A percentile compares a stretch with the other conserved stretches of the same genome.
These are phyloP conservation scores for Alternaria conjuncta DNA, from an alignment of 2,329 filamentous ascomycete genomes.

Conservation along the genomic window DNA sequence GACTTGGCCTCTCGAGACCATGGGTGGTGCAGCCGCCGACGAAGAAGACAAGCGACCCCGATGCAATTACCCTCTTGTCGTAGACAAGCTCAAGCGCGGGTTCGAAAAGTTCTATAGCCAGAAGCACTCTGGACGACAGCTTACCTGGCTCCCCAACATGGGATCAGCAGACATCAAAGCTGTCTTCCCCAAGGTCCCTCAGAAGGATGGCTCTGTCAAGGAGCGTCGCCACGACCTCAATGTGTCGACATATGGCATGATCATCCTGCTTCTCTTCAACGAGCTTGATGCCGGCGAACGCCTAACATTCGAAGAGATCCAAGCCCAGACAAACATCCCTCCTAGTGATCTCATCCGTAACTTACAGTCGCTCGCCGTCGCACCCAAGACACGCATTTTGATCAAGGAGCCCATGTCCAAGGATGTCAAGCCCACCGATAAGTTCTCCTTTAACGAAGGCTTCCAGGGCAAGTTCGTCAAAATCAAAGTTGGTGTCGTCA, in stretches of 20 bases:
- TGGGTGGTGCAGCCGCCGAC: conserved; percentile 65
- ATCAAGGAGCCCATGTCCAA: conserved; percentile 82
- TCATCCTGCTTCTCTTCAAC: conserved; percentile 90
- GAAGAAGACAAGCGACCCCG: conserved; percentile 54
- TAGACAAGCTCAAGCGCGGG: conserved; percentile 78
- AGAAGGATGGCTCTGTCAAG: conserved; percentile 69
- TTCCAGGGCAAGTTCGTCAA: conserved; percentile 85
- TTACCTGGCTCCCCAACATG: conserved; percentile 80
- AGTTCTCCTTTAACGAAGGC: conserved; percentile 79
- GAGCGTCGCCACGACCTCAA: conserved; percentile 87
- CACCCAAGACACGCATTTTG: conserved; percentile 81
- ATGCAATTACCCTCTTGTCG: conserved; percentile 76
- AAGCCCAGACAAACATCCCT: conserved; percentile 80
- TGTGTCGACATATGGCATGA: conserved; percentile 90
- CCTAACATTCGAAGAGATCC: conserved; percentile 76
- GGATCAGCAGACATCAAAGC: conserved; percentile 89
- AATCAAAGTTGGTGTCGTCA: conserved; percentile 88
- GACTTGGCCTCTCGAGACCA: conserved; percentile 91
- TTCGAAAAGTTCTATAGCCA: conserved; percentile 89
- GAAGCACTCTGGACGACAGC: conserved; percentile 84
- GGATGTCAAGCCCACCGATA: conserved; percentile 75
- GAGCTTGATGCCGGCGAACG: conserved; percentile 63
- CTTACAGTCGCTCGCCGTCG: conserved; percentile 80
- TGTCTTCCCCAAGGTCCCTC: conserved; percentile 72
- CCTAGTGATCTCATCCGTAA: conserved; percentile 75